phyloP scores from a whole-genome alignment of 2,329 filamentous ascomycete genomes.

The Venturia aucupariae region DNA sequence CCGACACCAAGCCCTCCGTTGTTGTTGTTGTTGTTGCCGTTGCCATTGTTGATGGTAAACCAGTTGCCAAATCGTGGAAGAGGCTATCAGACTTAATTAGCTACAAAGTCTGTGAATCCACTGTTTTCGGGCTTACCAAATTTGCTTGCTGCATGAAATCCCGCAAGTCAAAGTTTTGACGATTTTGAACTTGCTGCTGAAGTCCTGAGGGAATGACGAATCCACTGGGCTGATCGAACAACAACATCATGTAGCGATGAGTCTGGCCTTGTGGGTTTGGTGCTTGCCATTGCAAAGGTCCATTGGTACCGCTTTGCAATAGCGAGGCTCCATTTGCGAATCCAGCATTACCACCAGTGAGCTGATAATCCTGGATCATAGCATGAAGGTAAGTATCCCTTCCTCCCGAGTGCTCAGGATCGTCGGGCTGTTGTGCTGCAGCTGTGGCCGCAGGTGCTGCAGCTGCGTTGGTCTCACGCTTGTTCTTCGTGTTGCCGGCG shows the following conservation, averaged over 20 bases:
- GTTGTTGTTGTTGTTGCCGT: slow-evolving; percentile 5
- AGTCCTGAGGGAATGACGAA: neutral
- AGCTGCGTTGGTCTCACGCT: neutral
- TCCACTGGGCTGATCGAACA: slow-evolving; percentile 7
- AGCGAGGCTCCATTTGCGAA: slow-evolving; percentile 7
- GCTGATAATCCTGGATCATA: slow-evolving; percentile 10
- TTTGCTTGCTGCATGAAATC: slow-evolving; percentile 11
- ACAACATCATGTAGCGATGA: slow-evolving; percentile 9
- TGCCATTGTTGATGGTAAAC: slow-evolving; percentile 7
- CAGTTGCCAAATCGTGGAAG: slow-evolving; percentile 8
- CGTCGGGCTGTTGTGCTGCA: slow-evolving; percentile 7
- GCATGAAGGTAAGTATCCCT: slow-evolving; percentile 2
- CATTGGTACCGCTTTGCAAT: slow-evolving; percentile 1
- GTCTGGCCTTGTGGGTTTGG: neutral
- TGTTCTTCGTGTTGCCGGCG: slow-evolving; percentile 6
- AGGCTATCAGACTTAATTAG: neutral
- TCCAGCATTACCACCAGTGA: neutral
- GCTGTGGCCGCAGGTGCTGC: neutral
- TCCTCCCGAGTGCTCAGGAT: slow-evolving; percentile 9
- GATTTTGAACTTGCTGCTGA: slow-evolving; percentile 4
- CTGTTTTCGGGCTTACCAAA: neutral
- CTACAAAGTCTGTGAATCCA: neutral
- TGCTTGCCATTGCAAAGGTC: slow-evolving; percentile 6
- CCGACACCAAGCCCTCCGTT: neutral
- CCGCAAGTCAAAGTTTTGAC: slow-evolving; percentile 5